Evolutionary conservation across 371 early-diverging fungal genomes (phyloP), one percentile per base, ranked within the genome.

Genomic region (Mortierella sp.): DNA sequence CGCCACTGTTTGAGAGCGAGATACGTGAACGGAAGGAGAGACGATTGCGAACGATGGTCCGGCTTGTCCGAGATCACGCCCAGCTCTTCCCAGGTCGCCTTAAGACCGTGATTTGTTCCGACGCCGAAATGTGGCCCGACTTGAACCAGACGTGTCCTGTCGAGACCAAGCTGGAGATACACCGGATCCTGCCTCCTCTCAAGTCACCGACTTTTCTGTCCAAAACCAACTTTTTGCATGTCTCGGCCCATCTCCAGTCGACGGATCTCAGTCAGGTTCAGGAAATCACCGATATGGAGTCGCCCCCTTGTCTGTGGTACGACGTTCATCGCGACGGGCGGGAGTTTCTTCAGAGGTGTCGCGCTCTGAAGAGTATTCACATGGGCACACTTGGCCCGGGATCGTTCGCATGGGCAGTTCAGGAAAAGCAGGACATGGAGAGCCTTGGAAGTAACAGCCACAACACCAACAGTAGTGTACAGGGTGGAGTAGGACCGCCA

Each of bases 381-480:
- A 63, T 63, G 65, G 65, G 18, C 35, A 21, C 65, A 35, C 65
- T 63, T 32, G 65, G 65, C 18, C 65, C 65, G 2, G 65, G 65
- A 6, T 35, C 35, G 35, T 63, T 63, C 16, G 16, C 32, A 8
- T 63, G 65, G 65, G 65, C 65, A 16, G 18, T 7, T 63, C 65
- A 63, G 35, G 65, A 63, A 29, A 63, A 35, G 21, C 18, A 5
- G 38, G 65, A 35, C 38, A 32, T 32, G 35, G 38, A 63, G 21
- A 35, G 35, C 65, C 6, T 63, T 0, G 35, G 65, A 16, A 60
- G n/a, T 29, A 63, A 35, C 35, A 21, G 14, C 29, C 8, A 38
- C 38, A 63, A 18, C 18, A 63, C 6, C n/a, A 56, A n/a, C 24
- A 27, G 8, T 8, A 27, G 27, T 8, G 21, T 14, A 38, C 38